These are phyloP conservation scores for Lasiosphaeria miniovina DNA, from an alignment of 495 filamentous ascomycete genomes.

Conservation along the genomic window DNA sequence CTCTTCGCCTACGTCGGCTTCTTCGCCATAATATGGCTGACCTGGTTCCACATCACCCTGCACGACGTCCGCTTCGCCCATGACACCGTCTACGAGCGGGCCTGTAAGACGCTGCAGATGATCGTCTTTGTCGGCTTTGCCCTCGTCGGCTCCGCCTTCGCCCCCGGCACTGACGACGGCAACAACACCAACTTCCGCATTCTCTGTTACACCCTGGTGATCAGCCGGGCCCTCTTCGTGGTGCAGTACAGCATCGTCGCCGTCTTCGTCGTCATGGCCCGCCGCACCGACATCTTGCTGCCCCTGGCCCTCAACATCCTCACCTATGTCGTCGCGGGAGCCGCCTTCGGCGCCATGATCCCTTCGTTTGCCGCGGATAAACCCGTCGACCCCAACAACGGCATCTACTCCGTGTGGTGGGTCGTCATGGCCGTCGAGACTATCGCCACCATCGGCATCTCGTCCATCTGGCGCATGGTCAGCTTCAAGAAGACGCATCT, in stretches of 20 bases:
- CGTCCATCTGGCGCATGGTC: constrained; percentile 51
- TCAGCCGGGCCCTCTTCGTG: constrained; percentile 46
- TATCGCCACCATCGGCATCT: constrained; percentile 51
- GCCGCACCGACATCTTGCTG: constrained; percentile 25
- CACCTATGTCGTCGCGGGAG: constrained; percentile 39
- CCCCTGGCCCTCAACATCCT: constrained; percentile 43
- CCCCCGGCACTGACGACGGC: constrained; percentile 32
- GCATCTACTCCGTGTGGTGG: constrained; percentile 57
- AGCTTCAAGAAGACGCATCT: constrained; percentile 65
- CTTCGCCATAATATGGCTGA: constrained; percentile 61
- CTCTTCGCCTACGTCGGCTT: constrained; percentile 27
- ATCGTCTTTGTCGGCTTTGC: constrained; percentile 64
- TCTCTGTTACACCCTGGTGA: constrained; percentile 30
- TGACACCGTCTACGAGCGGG: constrained; percentile 64
- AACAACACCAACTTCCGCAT: constrained; percentile 31
- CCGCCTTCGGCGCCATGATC: constrained; percentile 40
- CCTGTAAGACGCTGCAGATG: constrained; percentile 62
- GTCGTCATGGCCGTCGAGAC: constrained; percentile 55
- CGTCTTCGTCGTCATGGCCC: constrained; percentile 38
- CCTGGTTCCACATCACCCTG: constrained; percentile 66
- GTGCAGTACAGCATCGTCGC: constrained; percentile 55
- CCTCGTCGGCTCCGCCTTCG: constrained; percentile 56
- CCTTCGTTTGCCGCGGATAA: constrained; percentile 34
- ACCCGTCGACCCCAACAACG: constrained; percentile 24
- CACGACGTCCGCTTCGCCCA: constrained; percentile 67